Percentiles rank a stretch among this genome's conserved stretches.
These are phyloP conservation scores for Amyloporia xantha DNA, from an alignment of 768 basidiomycete genomes.

Conservation along the genomic window DNA sequence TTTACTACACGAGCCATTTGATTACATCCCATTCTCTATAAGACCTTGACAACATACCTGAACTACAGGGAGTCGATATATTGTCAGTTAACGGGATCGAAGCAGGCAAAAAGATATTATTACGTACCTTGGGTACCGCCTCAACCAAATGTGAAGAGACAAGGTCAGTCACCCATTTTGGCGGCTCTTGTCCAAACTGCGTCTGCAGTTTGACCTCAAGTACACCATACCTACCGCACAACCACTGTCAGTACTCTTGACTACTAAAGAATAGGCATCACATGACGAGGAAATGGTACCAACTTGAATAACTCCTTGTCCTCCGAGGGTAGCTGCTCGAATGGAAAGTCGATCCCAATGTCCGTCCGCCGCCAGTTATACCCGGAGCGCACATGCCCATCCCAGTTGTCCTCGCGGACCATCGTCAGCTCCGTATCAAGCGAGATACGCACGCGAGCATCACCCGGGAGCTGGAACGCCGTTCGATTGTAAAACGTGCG, in stretches of 20 bases:
- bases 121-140: slow-evolving; percentile 95
- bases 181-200: slow-evolving; percentile 91
- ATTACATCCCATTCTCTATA: neutral
- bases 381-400: slow-evolving; percentile 65
- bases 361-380: slow-evolving; percentile 94
- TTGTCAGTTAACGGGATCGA: neutral
- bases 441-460: slow-evolving; percentile 97
- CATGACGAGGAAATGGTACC: slow-evolving; percentile 13
- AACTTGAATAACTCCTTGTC: slow-evolving; percentile 94
- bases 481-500: slow-evolving; percentile 98
- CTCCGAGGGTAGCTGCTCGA: slow-evolving; percentile 60
- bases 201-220: slow-evolving; percentile 98
- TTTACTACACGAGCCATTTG: slow-evolving; percentile 57
- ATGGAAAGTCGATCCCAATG: slow-evolving; percentile 89
- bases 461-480: slow-evolving; percentile 97
- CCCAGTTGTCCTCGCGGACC: slow-evolving; percentile 96
- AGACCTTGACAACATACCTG: slow-evolving; percentile 4
- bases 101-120: neutral
- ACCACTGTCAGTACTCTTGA: neutral
- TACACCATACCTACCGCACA: slow-evolving; percentile 64
- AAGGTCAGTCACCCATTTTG: slow-evolving; percentile 94
- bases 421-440: slow-evolving; percentile 95
- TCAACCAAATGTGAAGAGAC: slow-evolving; percentile 94
- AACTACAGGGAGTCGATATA: slow-evolving; percentile 10
- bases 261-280: neutral